Conservation (phyloP, 1,139 yeast species). For the Candida albicans region DNA sequence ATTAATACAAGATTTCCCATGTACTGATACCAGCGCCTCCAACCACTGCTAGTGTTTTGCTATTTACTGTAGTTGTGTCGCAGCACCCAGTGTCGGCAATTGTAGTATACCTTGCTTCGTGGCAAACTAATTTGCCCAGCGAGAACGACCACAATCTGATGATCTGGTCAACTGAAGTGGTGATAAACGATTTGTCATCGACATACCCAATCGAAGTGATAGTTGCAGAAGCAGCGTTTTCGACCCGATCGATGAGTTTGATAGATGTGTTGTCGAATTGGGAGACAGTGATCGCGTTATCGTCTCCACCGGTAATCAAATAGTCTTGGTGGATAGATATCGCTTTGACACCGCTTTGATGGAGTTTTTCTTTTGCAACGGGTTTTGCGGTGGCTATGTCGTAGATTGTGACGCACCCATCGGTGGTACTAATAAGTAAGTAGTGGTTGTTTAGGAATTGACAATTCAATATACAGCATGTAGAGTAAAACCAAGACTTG, state of each 20-base stretch:
- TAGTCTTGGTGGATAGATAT: slow-evolving; percentile 23
- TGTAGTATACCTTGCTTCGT: slow-evolving; percentile 61
- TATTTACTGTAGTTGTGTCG: slow-evolving; percentile 34
- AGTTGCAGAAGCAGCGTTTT: slow-evolving; percentile 80
- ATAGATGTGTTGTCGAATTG: slow-evolving; percentile 24
- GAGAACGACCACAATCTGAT: slow-evolving; percentile 60
- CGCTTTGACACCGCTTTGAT: slow-evolving; percentile 82
- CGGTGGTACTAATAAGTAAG: slow-evolving; percentile 70
- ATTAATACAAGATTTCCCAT: slow-evolving; percentile 32
- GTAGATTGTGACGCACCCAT: slow-evolving; percentile 74
- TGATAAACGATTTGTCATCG: slow-evolving; percentile 29
- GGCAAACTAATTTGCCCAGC: slow-evolving; percentile 31
- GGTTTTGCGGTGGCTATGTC: slow-evolving; percentile 32
- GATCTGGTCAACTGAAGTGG: slow-evolving; percentile 78
- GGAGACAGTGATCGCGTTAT: slow-evolving; percentile 65
- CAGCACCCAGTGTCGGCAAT: slow-evolving; percentile 89
- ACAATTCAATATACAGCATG: slow-evolving; percentile 74
- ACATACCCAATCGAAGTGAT: slow-evolving; percentile 61
- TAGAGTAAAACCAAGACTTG: slow-evolving; percentile 54
- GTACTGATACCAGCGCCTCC: slow-evolving; percentile 75
- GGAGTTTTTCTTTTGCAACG: slow-evolving; percentile 49
- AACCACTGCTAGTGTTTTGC: slow-evolving; percentile 36
- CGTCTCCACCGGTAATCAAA: slow-evolving; percentile 86
- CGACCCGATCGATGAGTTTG: slow-evolving; percentile 31
- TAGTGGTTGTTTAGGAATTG: slow-evolving; percentile 40